A percentile compares a stretch with the other conserved stretches of the same genome.
Evolutionary conservation across 495 filamentous ascomycete genomes (phyloP).

Genomic region (Lasiosphaeria ovina): DNA sequence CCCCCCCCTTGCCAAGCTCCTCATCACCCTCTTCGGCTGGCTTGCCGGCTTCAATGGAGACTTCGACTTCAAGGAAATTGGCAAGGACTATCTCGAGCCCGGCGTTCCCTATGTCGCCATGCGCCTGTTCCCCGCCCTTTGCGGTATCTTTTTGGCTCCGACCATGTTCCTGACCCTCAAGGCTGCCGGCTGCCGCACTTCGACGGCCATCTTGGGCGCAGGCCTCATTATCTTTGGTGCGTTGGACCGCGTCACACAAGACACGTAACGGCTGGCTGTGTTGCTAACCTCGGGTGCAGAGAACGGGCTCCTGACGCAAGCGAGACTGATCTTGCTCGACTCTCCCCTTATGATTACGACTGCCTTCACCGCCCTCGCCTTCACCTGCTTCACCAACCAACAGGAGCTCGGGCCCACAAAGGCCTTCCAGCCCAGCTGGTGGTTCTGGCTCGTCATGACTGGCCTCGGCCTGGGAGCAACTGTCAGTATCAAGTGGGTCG

Average conservation of each 20-base stretch:
- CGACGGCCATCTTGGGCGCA: slow-evolving; percentile 77
- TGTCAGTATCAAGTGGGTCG: slow-evolving; percentile 97
- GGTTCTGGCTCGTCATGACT: slow-evolving; percentile 93
- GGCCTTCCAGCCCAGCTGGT: slow-evolving; percentile 88
- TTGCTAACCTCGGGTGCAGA: slow-evolving; percentile 50
- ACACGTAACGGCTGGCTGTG: neutral
- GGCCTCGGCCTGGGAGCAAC: slow-evolving; percentile 88
- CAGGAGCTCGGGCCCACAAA: slow-evolving; percentile 86
- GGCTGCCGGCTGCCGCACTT: slow-evolving; percentile 82
- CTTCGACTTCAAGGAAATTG: slow-evolving; percentile 99
- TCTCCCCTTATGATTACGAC: slow-evolving; percentile 93
- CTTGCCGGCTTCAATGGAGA: slow-evolving; percentile 90
- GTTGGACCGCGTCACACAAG: slow-evolving; percentile 15
- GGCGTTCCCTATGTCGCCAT: slow-evolving; percentile 97
- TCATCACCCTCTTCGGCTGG: slow-evolving; percentile 94
- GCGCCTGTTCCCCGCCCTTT: slow-evolving; percentile 86
- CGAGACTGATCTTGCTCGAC: slow-evolving; percentile 91
- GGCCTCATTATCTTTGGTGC: slow-evolving; percentile 86
- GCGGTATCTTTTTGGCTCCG: slow-evolving; percentile 82
- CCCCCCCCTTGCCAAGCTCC: slow-evolving; percentile 92
- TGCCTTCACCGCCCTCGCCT: slow-evolving; percentile 84
- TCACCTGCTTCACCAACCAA: slow-evolving; percentile 92
- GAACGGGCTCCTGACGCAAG: slow-evolving; percentile 92
- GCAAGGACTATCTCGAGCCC: slow-evolving; percentile 95
- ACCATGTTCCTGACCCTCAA: slow-evolving; percentile 94